These are phyloP conservation scores for Ogataea angusta DNA, from an alignment of 805 yeast species.

Conservation along the genomic window DNA sequence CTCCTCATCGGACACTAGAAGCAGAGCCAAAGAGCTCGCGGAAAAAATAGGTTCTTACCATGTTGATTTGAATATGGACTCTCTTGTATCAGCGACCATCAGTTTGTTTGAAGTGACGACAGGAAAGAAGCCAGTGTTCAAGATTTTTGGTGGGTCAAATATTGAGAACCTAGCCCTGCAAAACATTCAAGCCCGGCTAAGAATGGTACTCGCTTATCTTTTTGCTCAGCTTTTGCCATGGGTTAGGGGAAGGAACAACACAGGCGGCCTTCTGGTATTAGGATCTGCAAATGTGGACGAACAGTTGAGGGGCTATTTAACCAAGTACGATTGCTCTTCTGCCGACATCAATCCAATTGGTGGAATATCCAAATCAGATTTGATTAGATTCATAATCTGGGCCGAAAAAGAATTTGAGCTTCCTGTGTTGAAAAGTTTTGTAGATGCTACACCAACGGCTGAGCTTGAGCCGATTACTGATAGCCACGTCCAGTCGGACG, in stretches of 20 bases:
- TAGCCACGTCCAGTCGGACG: constrained; percentile 92
- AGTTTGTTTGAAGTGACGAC: constrained; percentile 82
- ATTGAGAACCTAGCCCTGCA: constrained; percentile 93
- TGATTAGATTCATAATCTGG: constrained; percentile 81
- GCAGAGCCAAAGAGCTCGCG: constrained; percentile 77
- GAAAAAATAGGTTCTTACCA: constrained; percentile 81
- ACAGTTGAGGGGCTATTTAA: constrained; percentile 89
- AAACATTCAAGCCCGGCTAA: constrained; percentile 90
- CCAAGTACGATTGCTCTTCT: constrained; percentile 95
- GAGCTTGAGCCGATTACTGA: constrained; percentile 96
- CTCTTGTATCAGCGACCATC: constrained; percentile 70
- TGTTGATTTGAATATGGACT: constrained; percentile 88
- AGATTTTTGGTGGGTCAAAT: constrained; percentile 89
- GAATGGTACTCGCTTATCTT: constrained; percentile 92
- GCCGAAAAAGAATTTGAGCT: constrained; percentile 65
- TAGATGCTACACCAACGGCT: constrained; percentile 95
- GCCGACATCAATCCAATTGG: constrained; percentile 99
- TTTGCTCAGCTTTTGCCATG: constrained; percentile 95
- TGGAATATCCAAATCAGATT: constrained; percentile 93
- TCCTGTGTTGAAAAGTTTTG: constrained; percentile 74
- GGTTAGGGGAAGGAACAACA: constrained; percentile 68
- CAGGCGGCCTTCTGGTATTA: constrained; percentile 82
- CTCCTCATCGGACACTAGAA: constrained; percentile 83
- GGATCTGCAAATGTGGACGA: constrained; percentile 99
- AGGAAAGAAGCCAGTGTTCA: constrained; percentile 83